Conservation (phyloP, 2,329 filamentous ascomycete genomes). For the Trichophyton simii region DNA sequence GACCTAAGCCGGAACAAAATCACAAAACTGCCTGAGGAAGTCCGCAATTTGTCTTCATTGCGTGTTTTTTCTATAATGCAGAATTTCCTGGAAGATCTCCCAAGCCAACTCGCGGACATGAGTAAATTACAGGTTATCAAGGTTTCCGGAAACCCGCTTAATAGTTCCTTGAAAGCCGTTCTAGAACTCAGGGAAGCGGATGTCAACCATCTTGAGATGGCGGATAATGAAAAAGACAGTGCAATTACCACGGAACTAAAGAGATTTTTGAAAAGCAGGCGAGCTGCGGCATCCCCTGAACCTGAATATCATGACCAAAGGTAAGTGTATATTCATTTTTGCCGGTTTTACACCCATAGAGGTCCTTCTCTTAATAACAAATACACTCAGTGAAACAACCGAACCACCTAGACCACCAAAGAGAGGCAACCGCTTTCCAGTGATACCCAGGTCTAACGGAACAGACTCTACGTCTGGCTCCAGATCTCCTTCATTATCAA, state of each 20-base stretch:
- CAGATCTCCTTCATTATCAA: slow-evolving; percentile 53
- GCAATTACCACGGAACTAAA: slow-evolving; percentile 50
- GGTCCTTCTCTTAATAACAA: background rate
- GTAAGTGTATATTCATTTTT: background rate
- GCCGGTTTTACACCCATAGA: too few relatives aligned
- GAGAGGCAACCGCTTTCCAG: slow-evolving; percentile 46
- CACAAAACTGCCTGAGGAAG: slow-evolving; percentile 60
- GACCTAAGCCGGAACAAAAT: slow-evolving; percentile 86
- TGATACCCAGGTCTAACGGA: slow-evolving; percentile 44
- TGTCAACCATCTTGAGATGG: slow-evolving; percentile 41
- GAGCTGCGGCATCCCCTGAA: slow-evolving; percentile 27
- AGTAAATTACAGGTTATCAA: slow-evolving; percentile 78
- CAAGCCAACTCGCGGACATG: slow-evolving; percentile 78
- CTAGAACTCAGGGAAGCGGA: slow-evolving; percentile 55
- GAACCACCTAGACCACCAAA: slow-evolving; percentile 65
- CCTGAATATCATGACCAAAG: slow-evolving; percentile 28
- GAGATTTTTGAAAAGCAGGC: slow-evolving; percentile 41
- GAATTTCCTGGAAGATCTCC: slow-evolving; percentile 75
- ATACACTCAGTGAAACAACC: slow-evolving; percentile 49
- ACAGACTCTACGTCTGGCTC: slow-evolving; percentile 52
- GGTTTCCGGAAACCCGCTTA: slow-evolving; percentile 75
- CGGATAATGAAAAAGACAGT: slow-evolving; percentile 48
- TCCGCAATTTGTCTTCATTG: slow-evolving; percentile 67
- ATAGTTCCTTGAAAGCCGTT: slow-evolving; percentile 61
- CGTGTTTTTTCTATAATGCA: slow-evolving; percentile 81